Base-by-base conservation (phyloP, 2,329 filamentous ascomycete genomes). In the Hymenoscyphus linearis region DNA sequence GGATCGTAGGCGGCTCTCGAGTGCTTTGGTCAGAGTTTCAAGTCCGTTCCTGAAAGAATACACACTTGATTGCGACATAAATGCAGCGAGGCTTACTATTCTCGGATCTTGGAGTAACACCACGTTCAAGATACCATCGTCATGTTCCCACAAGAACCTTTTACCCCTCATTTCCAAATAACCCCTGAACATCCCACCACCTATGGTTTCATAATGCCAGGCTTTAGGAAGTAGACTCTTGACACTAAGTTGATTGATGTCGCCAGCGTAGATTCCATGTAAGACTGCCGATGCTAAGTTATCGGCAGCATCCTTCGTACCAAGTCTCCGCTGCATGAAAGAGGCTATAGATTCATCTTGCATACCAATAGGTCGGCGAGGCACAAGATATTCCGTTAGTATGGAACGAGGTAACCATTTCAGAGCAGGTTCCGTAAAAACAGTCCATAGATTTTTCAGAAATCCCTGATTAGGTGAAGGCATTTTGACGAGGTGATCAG, bases 231-330 rank as follows among this genome's bases (percentile, higher is more conserved):
- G 34, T 37, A 89, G 77, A 57, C 84, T 85, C 67, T 85, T 85
- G 55, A 85, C 85, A 74, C 92, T 96, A 57, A 98, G 78, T 71
- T 88, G 82, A 73, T 90, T 85, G 55, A 96, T 85, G 74, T 97
- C 90, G 4, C 95, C 95, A 25, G 93, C 95, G 74, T 96, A 96
- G 62, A 98, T 91, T 50, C 95, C 95, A 74, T 98, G 95, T 58
- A 91, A 70, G 71, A 86, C 76, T 57, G 87, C 91, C 4, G 91
- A 96, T 6, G 85, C 75, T 18, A 96, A 59, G 68, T 96, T 93
- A 67, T 95, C 81, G 14, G 85, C 85, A 6, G 89, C 65, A 36
- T 78, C 73, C 25, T 79, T 77, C 52, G 80, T 79, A 4, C 74
- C 75, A 16, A 87, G 73, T 7, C 84, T 75, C 34, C 85, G 77